Evolutionary conservation across 768 basidiomycete species (phyloP).

Genomic region (Xerocomellus chrysenteron): DNA sequence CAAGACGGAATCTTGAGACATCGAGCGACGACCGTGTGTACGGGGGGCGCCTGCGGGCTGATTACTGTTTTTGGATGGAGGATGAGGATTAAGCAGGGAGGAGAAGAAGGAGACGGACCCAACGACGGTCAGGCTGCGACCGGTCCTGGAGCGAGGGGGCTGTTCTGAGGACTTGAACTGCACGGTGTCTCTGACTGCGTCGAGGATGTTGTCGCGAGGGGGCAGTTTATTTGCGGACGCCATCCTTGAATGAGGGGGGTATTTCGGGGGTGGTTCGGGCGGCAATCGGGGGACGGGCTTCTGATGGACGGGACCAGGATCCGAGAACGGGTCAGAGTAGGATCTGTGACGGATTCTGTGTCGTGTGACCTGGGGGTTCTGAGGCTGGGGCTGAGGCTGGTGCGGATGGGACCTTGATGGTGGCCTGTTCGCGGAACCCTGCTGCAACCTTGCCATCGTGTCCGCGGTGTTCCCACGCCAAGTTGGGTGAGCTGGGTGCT

Average conservation of each 20-base stretch:
- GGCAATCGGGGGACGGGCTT: slow-evolving; percentile 43
- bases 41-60: slow-evolving; percentile 24
- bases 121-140: slow-evolving; percentile 56
- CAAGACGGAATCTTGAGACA: slow-evolving; percentile 49
- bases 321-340: slow-evolving; percentile 55
- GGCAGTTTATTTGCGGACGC: slow-evolving; percentile 31
- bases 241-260: slow-evolving; percentile 25
- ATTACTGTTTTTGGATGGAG: slow-evolving; percentile 14
- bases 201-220: slow-evolving; percentile 45
- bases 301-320: slow-evolving; percentile 27
- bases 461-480: slow-evolving; percentile 25
- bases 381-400: slow-evolving; percentile 11
- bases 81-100: slow-evolving; percentile 19
- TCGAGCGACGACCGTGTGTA: slow-evolving; percentile 43
- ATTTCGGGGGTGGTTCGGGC: slow-evolving; percentile 36
- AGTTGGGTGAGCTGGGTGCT: not conserved
- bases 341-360: slow-evolving; percentile 43
- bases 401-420: slow-evolving; percentile 22
- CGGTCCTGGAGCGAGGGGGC: slow-evolving; percentile 46
- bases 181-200: slow-evolving; percentile 71
- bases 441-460: slow-evolving; percentile 19
- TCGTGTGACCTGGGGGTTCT: slow-evolving; percentile 22
- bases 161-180: slow-evolving; percentile 47
- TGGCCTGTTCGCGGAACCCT: slow-evolving; percentile 26
- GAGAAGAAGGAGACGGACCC: slow-evolving; percentile 21